phyloP scores from a whole-genome alignment of 441 rosid genomes.

The Flueggea neowawraea region DNA sequence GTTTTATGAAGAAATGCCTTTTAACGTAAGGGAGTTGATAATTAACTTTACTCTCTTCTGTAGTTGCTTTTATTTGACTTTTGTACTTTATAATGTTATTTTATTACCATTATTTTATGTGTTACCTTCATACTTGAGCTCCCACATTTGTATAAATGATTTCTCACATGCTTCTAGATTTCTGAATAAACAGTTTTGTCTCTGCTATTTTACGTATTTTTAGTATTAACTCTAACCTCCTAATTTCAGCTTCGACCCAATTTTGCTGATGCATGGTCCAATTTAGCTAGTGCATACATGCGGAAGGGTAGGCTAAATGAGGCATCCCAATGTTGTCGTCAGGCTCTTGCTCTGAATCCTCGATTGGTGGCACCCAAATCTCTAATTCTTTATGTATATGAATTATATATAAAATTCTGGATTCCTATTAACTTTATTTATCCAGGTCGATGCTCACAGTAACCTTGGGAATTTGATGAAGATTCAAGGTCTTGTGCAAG shows the following conservation, averaged over 20 bases:
- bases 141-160: background rate
- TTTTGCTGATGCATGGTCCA: constrained; percentile 99
- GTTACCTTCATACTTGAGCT: background rate
- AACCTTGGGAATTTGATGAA: constrained; percentile 96
- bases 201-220: background rate
- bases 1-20: too few relatives aligned
- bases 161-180: background rate
- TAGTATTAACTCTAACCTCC: constrained; percentile 7
- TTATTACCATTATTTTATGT: too few relatives aligned
- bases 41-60: too few relatives aligned
- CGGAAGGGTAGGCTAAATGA: constrained; percentile 91
- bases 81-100: too few relatives aligned
- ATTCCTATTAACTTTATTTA: background rate
- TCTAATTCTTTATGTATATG: constrained; percentile 7
- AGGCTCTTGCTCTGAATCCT: constrained; percentile 89
- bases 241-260: constrained; percentile 84
- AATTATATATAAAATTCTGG: background rate
- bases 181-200: background rate
- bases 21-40: too few relatives aligned
- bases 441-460: constrained; percentile 98
- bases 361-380: constrained; percentile 49
- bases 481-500: constrained; percentile 92
- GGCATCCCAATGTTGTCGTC: constrained; percentile 96
- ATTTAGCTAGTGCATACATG: constrained; percentile 97
- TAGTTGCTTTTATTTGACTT: too few relatives aligned